Evolutionary conservation across 768 basidiomycete species (phyloP), one percentile per base, ranked within the genome.

Genomic region (Termitomyces sp.): DNA sequence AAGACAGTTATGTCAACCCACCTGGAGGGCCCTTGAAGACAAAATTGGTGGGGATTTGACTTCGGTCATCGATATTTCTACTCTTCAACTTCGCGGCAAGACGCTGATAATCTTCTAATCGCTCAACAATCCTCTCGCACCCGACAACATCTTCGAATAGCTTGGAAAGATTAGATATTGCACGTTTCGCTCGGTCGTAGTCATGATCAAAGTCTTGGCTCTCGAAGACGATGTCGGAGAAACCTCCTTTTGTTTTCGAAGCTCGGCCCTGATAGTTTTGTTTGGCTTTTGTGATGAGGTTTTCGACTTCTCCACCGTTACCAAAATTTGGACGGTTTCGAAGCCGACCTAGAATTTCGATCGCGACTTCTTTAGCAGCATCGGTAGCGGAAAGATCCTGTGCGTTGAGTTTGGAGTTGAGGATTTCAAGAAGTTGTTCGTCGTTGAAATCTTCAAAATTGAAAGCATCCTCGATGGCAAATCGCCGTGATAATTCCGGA

Each of bases 201-300:
- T 86, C 79, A 2, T 83, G 82, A 63, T 89, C 88, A 54, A 89
- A 86, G 68, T 90, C 88, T 57, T 80, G 75, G 9, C 77, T 82
- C 57, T 86, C 80, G 54, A 89, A 83, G 56, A 86, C 73, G 29
- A 77, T 72, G 46, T 78, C 78, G n/a, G 71, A 48, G 20, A 67
- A 63, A 8, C 10, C 14, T 49, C 48, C 48, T 15, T 32, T 49
- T 7, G 6, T 31, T 31, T 31, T n/a, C 71, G 48, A 49, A 49
- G 48, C 31, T 49, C 48, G 48, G 15, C 31, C 48, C 31, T 49
- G 48, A n/a, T 56, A 56, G 17, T 38, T 42, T 17, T 56, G 54
- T 43, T 56, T 56, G 3, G 54, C 54, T 17, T 56, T 31, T 1
- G 31, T 56, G 0, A 56, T 42, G 9, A 56, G 54, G 12, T 56